Percentiles rank a stretch among this genome's conserved stretches.
Conservation (phyloP, 2,329 filamentous ascomycete species). For the Tolypocladium ophioglossoides region DNA sequence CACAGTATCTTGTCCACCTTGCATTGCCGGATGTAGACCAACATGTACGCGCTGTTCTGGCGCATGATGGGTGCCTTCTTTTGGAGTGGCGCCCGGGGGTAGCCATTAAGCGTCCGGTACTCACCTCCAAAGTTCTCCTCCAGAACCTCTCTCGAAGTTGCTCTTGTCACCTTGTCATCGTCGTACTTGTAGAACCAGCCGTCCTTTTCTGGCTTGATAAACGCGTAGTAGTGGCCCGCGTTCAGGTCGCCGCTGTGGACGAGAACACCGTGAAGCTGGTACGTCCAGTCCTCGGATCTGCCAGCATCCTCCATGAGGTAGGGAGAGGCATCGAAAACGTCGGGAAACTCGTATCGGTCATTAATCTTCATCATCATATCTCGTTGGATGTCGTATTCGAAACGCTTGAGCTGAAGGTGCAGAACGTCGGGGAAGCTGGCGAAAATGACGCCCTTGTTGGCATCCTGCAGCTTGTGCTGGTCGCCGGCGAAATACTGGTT, state of each 20-base stretch:
- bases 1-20: constrained; percentile 74
- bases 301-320: constrained; percentile 83
- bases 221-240: constrained; percentile 96
- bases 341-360: constrained; percentile 82
- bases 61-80: constrained; percentile 51
- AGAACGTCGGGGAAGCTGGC: constrained; percentile 89
- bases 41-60: constrained; percentile 89
- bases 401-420: constrained; percentile 91
- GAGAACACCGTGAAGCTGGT: constrained; percentile 87
- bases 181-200: constrained; percentile 96
- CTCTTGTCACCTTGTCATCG: constrained; percentile 92
- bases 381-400: constrained; percentile 92
- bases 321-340: constrained; percentile 71
- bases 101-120: constrained; percentile 45
- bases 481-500: constrained; percentile 96
- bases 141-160: constrained; percentile 79
- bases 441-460: constrained; percentile 96
- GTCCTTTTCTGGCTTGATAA: constrained; percentile 85
- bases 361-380: constrained; percentile 99
- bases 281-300: constrained; percentile 78
- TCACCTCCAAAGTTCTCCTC: constrained; percentile 97
- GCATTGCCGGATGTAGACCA: constrained; percentile 91
- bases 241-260: constrained; percentile 96
- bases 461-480: constrained; percentile 85
- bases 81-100: constrained; percentile 33